phyloP scores from a whole-genome alignment of 2,329 filamentous ascomycete species.

The Akanthomyces lecanii region DNA sequence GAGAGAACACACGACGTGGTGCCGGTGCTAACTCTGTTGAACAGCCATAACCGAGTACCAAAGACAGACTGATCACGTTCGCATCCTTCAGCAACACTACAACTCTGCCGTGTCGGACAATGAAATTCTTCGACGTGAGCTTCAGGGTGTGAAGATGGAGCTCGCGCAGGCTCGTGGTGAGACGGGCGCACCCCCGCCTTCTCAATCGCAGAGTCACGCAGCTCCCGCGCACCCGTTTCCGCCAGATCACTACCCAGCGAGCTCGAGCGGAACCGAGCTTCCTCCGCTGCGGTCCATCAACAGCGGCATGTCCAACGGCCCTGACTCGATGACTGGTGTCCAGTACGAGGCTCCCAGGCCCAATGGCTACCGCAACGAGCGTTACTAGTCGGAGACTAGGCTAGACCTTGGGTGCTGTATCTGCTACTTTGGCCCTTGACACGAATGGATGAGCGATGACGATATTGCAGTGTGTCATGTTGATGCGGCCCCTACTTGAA shows the following conservation, averaged over 20 bases:
- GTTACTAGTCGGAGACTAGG: slow-evolving; percentile 26
- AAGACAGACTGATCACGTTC: slow-evolving; percentile 47
- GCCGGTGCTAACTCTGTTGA: not conserved
- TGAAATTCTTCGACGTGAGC: slow-evolving; percentile 46
- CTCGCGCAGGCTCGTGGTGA: slow-evolving; percentile 43
- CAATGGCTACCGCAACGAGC: slow-evolving; percentile 44
- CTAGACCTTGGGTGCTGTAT: not conserved
- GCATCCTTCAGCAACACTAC: slow-evolving; percentile 43
- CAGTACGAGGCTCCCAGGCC: slow-evolving; percentile 51
- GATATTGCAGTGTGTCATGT: not conserved
- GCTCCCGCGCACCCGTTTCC: slow-evolving; percentile 27
- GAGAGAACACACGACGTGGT: not conserved
- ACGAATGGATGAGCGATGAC: slow-evolving; percentile 1
- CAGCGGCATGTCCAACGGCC: slow-evolving; percentile 37
- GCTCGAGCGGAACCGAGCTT: slow-evolving; percentile 44
- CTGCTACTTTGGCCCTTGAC: not conserved
- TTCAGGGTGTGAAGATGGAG: slow-evolving; percentile 45
- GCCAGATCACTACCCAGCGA: slow-evolving; percentile 28
- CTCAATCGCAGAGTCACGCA: slow-evolving; percentile 26
- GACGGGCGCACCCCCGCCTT: slow-evolving; percentile 22
- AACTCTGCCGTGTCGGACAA: slow-evolving; percentile 40
- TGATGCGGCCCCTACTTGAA: not conserved
- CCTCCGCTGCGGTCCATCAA: slow-evolving; percentile 54
- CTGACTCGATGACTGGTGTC: slow-evolving; percentile 63
- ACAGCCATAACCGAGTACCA: slow-evolving; percentile 60